Conservation (phyloP, 2,329 filamentous ascomycete genomes). For the Fusarium penzigii region DNA sequence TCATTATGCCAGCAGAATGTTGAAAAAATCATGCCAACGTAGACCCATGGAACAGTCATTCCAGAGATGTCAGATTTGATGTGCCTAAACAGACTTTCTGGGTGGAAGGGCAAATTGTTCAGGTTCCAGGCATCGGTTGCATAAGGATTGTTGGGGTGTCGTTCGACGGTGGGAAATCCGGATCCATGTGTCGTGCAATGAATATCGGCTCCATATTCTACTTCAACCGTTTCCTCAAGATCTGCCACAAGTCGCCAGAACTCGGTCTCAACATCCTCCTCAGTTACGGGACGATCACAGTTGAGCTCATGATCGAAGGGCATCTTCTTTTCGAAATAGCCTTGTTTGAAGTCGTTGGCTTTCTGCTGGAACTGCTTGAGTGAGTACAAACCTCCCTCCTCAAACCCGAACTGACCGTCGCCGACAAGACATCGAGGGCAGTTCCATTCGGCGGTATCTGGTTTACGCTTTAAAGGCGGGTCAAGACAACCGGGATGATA, state of each 20-base stretch:
- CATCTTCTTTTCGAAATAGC: constrained; percentile 90
- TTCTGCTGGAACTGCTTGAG: constrained; percentile 95
- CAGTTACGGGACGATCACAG: constrained; percentile 77
- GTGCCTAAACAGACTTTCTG: constrained; percentile 90
- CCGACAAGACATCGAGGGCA: constrained; percentile 93
- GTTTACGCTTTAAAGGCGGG: constrained; percentile 74
- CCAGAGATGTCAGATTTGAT: constrained; percentile 98
- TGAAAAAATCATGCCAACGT: constrained; percentile 99
- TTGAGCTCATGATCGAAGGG: constrained; percentile 83
- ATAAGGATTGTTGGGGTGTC: constrained; percentile 83
- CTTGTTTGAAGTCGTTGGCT: constrained; percentile 91
- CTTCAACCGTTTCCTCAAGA: constrained; percentile 92
- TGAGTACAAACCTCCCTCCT: constrained; percentile 94
- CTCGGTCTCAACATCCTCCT: constrained; percentile 94
- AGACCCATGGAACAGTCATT: constrained; percentile 99
- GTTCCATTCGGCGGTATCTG: constrained; percentile 84
- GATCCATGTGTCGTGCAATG: constrained; percentile 98
- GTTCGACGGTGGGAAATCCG: constrained; percentile 92
- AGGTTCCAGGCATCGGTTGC: constrained; percentile 94
- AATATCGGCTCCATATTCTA: constrained; percentile 97
- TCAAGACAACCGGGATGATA: constrained; percentile 89
- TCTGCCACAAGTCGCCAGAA: constrained; percentile 97
- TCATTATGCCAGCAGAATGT: constrained; percentile 99
- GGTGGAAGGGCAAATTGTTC: constrained; percentile 86
- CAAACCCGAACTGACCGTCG: constrained; percentile 95